Percentiles rank a stretch among this genome's conserved stretches.
Evolutionary conservation across 164 flowering plant species (phyloP).

Genomic region (Piper betle): DNA sequence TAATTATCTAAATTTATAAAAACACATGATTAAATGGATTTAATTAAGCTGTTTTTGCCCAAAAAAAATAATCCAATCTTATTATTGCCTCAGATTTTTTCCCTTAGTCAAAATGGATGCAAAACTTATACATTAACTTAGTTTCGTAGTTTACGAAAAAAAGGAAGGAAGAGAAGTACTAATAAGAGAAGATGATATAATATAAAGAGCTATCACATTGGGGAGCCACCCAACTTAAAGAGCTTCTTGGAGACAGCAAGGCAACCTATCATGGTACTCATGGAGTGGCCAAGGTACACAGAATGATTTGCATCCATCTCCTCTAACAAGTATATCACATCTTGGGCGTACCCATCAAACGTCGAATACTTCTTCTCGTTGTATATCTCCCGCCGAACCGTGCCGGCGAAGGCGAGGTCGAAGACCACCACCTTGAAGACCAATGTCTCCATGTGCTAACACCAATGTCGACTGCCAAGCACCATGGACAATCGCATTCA

Average conservation of each 20-base stretch:
- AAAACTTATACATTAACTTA: too few species aligned
- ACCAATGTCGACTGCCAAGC: conserved; percentile 18
- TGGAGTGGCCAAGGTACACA: conserved; percentile 32
- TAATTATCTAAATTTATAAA: too few species aligned
- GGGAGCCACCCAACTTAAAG: conserved; percentile 24
- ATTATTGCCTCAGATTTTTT: too few species aligned
- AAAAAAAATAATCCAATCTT: too few species aligned
- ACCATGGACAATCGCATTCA: conserved; percentile 21
- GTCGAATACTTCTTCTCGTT: conserved; percentile 14
- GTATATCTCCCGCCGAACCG: conserved; percentile 13
- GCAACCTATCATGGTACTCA: conserved; percentile 35
- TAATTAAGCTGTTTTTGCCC: too few species aligned
- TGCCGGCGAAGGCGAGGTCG: conserved; percentile 19
- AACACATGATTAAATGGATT: too few species aligned
- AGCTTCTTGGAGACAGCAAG: conserved; percentile 26
- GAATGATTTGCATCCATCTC: conserved; percentile 13
- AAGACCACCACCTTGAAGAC: conserved; percentile 27
- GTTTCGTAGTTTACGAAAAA: too few species aligned
- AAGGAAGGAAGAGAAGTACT: too few species aligned
- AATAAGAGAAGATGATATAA: conserved; percentile 2
- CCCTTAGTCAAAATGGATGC: too few species aligned
- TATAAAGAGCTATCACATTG: conserved; percentile 18
- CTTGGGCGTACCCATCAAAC: conserved; percentile 15
- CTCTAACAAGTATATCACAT: conserved; percentile 19
- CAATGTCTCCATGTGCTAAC: conserved; percentile 29